These are phyloP conservation scores for Backusella tarrabulga DNA, from an alignment of 192 early-diverging fungal species.

Conservation along the genomic window DNA sequence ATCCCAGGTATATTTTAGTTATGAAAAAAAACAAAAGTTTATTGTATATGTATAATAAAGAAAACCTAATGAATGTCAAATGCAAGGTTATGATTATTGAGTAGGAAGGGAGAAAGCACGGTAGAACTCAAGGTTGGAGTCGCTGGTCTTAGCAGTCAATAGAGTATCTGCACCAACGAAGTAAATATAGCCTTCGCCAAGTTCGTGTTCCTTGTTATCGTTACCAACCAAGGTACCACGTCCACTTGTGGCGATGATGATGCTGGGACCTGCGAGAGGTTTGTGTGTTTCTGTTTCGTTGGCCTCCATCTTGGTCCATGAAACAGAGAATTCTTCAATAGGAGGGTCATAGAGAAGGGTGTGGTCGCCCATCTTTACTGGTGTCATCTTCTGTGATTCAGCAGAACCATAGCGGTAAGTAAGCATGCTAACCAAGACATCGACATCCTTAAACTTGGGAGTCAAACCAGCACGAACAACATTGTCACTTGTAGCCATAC, in stretches of 20 bases:
- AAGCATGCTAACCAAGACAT: conserved; percentile 86
- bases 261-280: conserved; percentile 74
- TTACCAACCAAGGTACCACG: conserved; percentile 46
- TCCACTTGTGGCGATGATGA: conserved; percentile 84
- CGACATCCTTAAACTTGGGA: conserved; percentile 96
- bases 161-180: conserved; percentile 68
- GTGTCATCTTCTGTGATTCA: conserved; percentile 75
- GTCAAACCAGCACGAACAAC: conserved; percentile 96
- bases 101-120: conserved; percentile 42
- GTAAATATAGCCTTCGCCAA: conserved; percentile 72
- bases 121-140: conserved; percentile 44
- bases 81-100: neutral
- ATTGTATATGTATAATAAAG: neutral
- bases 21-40: neutral
- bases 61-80: neutral
- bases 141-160: conserved; percentile 40
- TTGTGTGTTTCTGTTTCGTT: conserved; percentile 37
- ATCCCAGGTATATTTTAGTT: neutral
- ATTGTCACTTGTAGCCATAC: conserved; percentile 98
- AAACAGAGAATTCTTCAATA: conserved; percentile 92
- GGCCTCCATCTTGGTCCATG: conserved; percentile 54
- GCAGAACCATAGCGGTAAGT: conserved; percentile 84
- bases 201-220: conserved; percentile 28
- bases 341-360: conserved; percentile 92
- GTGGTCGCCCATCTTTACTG: conserved; percentile 42